phyloP scores from a whole-genome alignment of 768 basidiomycete genomes.

The Podaxis carcinomalis region DNA sequence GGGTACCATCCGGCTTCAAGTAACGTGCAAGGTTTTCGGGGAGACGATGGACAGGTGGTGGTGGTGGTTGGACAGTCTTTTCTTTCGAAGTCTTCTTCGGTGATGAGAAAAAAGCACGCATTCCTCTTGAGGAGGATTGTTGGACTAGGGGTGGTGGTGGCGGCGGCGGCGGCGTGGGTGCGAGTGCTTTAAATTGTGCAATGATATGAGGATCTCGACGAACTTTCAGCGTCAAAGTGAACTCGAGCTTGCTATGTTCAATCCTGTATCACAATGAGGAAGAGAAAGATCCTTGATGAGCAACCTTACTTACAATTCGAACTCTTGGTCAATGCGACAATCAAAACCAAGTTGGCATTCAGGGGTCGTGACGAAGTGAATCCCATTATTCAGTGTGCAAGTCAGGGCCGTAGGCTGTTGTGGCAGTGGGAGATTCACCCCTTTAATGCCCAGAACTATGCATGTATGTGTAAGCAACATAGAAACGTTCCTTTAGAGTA shows the following conservation, averaged over 20 bases:
- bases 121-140: conserved; percentile 56
- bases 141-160: conserved; percentile 31
- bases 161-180: conserved; percentile 26
- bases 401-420: conserved; percentile 68
- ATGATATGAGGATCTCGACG: conserved; percentile 83
- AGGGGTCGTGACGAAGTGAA: conserved; percentile 91
- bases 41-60: conserved; percentile 39
- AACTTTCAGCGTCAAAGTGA: conserved; percentile 86
- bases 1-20: conserved; percentile 79
- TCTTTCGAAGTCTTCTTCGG: conserved; percentile 62
- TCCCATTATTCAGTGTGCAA: conserved; percentile 93
- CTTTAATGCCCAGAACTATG: conserved; percentile 72
- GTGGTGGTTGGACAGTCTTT: conserved; percentile 35
- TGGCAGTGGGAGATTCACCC: conserved; percentile 75
- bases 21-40: conserved; percentile 80
- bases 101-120: conserved; percentile 75
- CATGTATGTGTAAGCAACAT: neutral
- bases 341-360: conserved; percentile 58
- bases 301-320: conserved; percentile 67
- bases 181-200: conserved; percentile 67
- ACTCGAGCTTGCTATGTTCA: conserved; percentile 92
- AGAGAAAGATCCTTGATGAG: neutral
- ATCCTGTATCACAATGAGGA: conserved; percentile 43
- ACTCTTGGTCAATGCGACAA: conserved; percentile 78
- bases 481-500: neutral